Percentiles rank a stretch among this genome's conserved stretches.
Evolutionary conservation across 176 grass and related monocot genomes (phyloP).

Genomic region (Puya raimondii): DNA sequence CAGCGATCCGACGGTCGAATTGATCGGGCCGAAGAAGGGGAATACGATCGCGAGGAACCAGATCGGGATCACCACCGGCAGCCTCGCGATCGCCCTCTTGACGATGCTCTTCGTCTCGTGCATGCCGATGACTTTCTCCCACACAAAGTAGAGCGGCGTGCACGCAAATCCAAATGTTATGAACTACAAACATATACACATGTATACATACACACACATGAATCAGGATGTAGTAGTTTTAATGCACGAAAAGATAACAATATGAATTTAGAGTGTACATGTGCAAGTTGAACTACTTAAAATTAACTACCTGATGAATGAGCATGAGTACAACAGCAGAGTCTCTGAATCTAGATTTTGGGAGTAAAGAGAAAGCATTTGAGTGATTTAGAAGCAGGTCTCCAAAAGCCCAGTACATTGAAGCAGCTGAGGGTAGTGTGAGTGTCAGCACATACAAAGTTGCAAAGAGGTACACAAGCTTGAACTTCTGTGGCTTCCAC

Average conservation of each 20-base stretch:
- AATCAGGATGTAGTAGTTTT: background rate
- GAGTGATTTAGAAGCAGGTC: constrained; percentile 82
- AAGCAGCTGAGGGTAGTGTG: constrained; percentile 77
- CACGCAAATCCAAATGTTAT: constrained; percentile 96
- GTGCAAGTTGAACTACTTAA: too few species aligned
- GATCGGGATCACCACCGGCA: constrained; percentile 70
- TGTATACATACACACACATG: background rate
- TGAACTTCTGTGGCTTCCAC: constrained; percentile 98
- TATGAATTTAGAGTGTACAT: background rate
- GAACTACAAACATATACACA: constrained; percentile 33
- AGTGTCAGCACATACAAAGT: constrained; percentile 82
- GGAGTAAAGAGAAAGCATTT: constrained; percentile 92
- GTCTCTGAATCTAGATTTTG: constrained; percentile 56
- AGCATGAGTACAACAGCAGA: constrained; percentile 83
- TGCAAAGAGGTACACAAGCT: constrained; percentile 72
- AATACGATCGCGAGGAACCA: constrained; percentile 96
- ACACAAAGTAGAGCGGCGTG: constrained; percentile 94
- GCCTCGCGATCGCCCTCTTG: constrained; percentile 36
- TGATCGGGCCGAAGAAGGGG: constrained; percentile 95
- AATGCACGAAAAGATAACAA: background rate
- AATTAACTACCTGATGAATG: constrained; percentile 41
- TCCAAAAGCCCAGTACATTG: constrained; percentile 94
- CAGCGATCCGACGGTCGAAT: constrained; percentile 80
- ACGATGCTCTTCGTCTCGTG: constrained; percentile 38
- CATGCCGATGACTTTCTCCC: constrained; percentile 85